These are phyloP conservation scores for Rhizoclosmatium globosum DNA, from an alignment of 192 early-diverging fungal species.

Conservation along the genomic window DNA sequence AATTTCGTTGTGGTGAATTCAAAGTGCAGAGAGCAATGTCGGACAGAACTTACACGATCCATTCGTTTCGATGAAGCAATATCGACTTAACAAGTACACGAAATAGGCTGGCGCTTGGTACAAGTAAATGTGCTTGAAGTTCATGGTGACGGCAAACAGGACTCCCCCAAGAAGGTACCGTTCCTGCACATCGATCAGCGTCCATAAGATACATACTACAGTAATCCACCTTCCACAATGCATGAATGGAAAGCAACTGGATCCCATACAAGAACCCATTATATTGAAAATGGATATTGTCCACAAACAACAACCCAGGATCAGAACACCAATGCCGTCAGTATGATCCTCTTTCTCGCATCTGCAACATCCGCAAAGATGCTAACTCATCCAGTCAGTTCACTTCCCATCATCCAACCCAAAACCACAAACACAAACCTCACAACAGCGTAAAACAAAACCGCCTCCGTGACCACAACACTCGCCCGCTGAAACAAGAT, in stretches of 20 bases:
- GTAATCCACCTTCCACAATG: conserved; percentile 64
- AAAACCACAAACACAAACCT: conserved; percentile 49
- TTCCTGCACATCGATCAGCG: conserved; percentile 47
- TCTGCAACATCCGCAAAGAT: conserved; percentile 5
- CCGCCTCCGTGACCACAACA: conserved; percentile 83
- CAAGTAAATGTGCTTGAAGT: conserved; percentile 98
- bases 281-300: conserved; percentile 98
- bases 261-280: conserved; percentile 90
- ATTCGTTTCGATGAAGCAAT: conserved; percentile 66
- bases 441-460: conserved; percentile 73
- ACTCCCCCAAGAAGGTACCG: conserved; percentile 71
- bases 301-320: conserved; percentile 76
- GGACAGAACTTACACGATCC: not conserved
- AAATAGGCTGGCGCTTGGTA: conserved; percentile 90
- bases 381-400: not conserved
- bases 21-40: conserved; percentile 2
- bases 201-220: conserved; percentile 15
- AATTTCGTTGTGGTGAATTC: not conserved
- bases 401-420: not conserved
- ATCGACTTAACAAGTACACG: conserved; percentile 80
- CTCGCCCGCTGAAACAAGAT: conserved; percentile 84
- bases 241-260: conserved; percentile 77
- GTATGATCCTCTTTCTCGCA: not conserved
- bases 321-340: conserved; percentile 45
- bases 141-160: conserved; percentile 87